Evolutionary conservation across 2,329 filamentous ascomycete genomes (phyloP), one percentile per base, ranked within the genome.

Genomic region (Aspergillus thermomutatus): DNA sequence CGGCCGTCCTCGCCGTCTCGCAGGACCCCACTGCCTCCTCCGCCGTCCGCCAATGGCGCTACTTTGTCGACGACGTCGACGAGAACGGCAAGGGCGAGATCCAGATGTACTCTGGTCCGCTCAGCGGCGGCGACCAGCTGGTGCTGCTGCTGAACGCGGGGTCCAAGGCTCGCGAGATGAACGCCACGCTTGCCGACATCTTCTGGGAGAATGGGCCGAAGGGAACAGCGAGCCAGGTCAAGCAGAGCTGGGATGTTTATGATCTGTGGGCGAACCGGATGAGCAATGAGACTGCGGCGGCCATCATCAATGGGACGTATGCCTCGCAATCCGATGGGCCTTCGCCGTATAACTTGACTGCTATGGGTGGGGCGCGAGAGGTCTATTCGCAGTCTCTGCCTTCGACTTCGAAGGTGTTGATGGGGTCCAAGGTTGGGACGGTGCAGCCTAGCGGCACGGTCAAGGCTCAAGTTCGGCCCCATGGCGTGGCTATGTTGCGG

Each of bases 71-170:
- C 21, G 73, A 77, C 50, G 68, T 68, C 4, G 76, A 79, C 56
- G 68, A 72, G 34, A 75, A 74, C 59, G 78, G 77, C 48, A 62
- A 75, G 23, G 77, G 78, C 40, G 77, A 80, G 50, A 77, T 80
- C 45, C 77, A 80, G 50, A 70, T 84, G 52, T 84, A 79, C 80
- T 76, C 75, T 4, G 80, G 81, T 17, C 59, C 58, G 4, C 67
- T 84, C 2, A 74, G 73, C 23, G 76, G 79, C 19, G 78, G 78
- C 11, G 77, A 80, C 51, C 74, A 77, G 19, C 69, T 79, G 40
- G 74, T 84, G 3, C 76, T 81, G 1, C 72, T 84, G 4, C 68
- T 85, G 58, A 85, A 85, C 59, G 78, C 75, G 5, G 78, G 73
- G 23, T 75, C 79, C 56, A 67, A 64, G 4, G 67, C 70, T 0